Evolutionary conservation across 345 rosid species (phyloP).

Genomic region (Excoecaria cochinchinensis): DNA sequence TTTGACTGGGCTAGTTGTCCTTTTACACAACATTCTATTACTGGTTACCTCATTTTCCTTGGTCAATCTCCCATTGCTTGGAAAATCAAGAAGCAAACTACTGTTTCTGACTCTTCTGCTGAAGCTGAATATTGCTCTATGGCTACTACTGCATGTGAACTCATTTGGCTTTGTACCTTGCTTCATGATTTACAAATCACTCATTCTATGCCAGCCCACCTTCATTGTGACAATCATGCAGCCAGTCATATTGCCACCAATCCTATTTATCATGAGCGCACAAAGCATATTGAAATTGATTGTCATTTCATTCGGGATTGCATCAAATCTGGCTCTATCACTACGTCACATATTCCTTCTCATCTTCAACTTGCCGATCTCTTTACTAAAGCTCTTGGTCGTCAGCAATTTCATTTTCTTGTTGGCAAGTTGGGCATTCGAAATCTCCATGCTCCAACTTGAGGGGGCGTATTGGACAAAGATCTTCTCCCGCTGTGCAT

Average conservation of each 20-base stretch:
- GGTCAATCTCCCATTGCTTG: not conserved
- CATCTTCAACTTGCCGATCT: not conserved
- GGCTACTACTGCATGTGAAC: not conserved
- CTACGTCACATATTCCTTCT: not conserved
- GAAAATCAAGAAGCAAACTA: conserved; percentile 10
- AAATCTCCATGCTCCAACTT: too few species aligned
- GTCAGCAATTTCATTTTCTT: too few species aligned
- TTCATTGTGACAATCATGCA: not conserved
- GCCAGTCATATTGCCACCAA: not conserved
- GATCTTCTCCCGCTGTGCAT: too few species aligned
- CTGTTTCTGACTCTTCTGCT: not conserved
- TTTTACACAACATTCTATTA: not conserved
- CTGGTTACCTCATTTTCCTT: too few species aligned
- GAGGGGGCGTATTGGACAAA: too few species aligned
- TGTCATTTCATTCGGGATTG: conserved; percentile 5
- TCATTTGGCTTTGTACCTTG: not conserved
- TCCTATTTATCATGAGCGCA: not conserved
- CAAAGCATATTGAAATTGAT: not conserved
- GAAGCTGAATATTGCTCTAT: not conserved
- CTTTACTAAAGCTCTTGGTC: too few species aligned
- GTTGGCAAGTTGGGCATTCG: too few species aligned
- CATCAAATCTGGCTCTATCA: not conserved
- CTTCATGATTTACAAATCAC: not conserved
- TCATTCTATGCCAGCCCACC: too few species aligned
- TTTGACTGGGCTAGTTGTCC: not conserved